phyloP scores from a whole-genome alignment of 1,139 yeast species.

The Hansenula lynferdii region DNA sequence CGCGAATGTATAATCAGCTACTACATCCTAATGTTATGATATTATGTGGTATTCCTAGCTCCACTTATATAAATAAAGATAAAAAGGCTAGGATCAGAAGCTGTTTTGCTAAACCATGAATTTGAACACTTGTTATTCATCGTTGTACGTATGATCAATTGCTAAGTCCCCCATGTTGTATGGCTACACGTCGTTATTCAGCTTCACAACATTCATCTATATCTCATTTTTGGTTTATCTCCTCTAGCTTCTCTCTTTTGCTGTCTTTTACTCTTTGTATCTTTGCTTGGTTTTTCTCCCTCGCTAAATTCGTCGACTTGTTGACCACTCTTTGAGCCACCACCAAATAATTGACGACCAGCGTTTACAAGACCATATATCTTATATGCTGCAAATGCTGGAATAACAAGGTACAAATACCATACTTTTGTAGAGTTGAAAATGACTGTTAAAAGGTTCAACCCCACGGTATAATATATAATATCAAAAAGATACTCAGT shows the following conservation, averaged over 20 bases:
- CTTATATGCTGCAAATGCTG: constrained; percentile 54
- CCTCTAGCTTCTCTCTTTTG: constrained; percentile 45
- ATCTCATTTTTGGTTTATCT: constrained; percentile 30
- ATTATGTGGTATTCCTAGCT: no score
- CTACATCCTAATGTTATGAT: no score
- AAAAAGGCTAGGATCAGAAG: no score
- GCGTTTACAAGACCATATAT: constrained; percentile 32
- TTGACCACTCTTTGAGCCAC: constrained; percentile 11
- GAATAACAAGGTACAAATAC: constrained; percentile 46
- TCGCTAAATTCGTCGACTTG: constrained; percentile 12
- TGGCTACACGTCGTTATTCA: no score
- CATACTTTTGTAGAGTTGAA: constrained; percentile 59
- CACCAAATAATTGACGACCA: constrained; percentile 26
- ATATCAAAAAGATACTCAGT: constrained; percentile 77
- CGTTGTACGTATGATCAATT: no score
- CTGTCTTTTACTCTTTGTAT: constrained; percentile 45
- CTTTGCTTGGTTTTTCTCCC: constrained; percentile 4
- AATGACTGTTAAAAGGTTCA: constrained; percentile 50
- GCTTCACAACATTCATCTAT: constrained; percentile 17
- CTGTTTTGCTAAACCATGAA: no score
- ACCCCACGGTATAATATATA: constrained; percentile 62
- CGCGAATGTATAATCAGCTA: no score
- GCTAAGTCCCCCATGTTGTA: no score
- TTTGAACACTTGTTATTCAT: no score
- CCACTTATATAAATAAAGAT: no score